Base-by-base conservation (phyloP, 192 early-diverging fungal species). In the Phlyctochytrium planicorne region DNA sequence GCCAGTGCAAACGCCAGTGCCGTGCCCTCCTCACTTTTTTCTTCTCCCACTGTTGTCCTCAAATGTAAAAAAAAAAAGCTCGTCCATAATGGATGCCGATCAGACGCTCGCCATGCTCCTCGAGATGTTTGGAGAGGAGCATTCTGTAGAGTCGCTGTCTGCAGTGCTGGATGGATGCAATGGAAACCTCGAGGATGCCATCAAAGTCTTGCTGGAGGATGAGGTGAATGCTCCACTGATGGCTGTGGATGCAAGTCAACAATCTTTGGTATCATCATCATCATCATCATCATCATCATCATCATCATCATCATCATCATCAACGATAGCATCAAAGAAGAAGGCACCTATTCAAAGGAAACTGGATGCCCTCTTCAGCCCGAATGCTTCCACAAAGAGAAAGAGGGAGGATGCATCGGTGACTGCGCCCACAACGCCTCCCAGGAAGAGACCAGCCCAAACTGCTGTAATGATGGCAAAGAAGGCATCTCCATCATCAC, bases 121-220 rank as follows among this genome's bases (percentile, higher is more conserved):
- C 55, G 55, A 57, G 25, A 29, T 57, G 55, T 57, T 57, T 29
- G 55, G 55, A 14, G 55, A 57, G 14, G 6, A 6, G 55, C 55
- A 14, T 27, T 6, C 27, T 4, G 55, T 29, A 57, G 55, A 4
- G 25, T 10, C 55, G 27, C 59, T 69, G 36, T 25, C 20, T 23
- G 2, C 6, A 34, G 66, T 56, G 2, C 32, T 68, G 34, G 57
- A 16, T 2, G 34, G 25, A 23, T 20, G 30, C 2, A 2, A 25
- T 36, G 68, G 68, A 36, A 52, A 62, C 34, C 40, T 69, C n/a
- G 59, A 55, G 23, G 25, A 30, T 24, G 34, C 67, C 30, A 52
- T 53, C 4, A 24, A 24, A 14, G 12, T 60, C n/a, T 40, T 67
- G 53, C 53, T 59, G 14, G 63, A 53, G 27, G 55, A 57, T 10